These are phyloP conservation scores for Choanephora cucurbitarum DNA, from an alignment of 371 early-diverging fungal genomes.

Conservation along the genomic window DNA sequence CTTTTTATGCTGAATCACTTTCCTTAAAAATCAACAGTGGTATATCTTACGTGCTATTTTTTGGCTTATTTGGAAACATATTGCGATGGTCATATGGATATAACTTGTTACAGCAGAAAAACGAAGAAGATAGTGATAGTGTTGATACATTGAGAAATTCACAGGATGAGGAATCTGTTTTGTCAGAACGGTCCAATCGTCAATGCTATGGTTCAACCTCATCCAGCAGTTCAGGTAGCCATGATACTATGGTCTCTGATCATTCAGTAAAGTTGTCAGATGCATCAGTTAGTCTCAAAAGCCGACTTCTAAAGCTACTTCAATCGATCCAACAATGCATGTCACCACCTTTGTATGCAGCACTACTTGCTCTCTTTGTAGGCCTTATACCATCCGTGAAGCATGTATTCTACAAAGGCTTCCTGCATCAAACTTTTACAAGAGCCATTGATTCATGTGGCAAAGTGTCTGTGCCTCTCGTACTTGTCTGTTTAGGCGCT, in stretches of 20 bases:
- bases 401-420: slow-evolving; percentile 48
- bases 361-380: slow-evolving; percentile 55
- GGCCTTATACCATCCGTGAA: slow-evolving; percentile 60
- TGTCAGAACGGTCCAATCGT: neutral
- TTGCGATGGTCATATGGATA: slow-evolving; percentile 80
- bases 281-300: neutral
- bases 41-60: slow-evolving; percentile 75
- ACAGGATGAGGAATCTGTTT: neutral
- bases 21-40: slow-evolving; percentile 45
- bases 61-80: slow-evolving; percentile 73
- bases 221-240: neutral
- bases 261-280: no score
- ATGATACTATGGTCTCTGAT: no score
- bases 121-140: slow-evolving; percentile 13
- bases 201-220: slow-evolving; percentile 8
- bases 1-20: slow-evolving; percentile 26
- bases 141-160: neutral
- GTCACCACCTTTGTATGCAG: slow-evolving; percentile 70
- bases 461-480: slow-evolving; percentile 67
- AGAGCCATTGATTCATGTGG: slow-evolving; percentile 68
- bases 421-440: slow-evolving; percentile 59
- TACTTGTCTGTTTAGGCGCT: slow-evolving; percentile 70
- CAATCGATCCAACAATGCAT: slow-evolving; percentile 26
- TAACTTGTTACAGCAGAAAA: slow-evolving; percentile 45
- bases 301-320: neutral